phyloP scores from a whole-genome alignment of 768 basidiomycete species.

The Paxillus involutus region DNA sequence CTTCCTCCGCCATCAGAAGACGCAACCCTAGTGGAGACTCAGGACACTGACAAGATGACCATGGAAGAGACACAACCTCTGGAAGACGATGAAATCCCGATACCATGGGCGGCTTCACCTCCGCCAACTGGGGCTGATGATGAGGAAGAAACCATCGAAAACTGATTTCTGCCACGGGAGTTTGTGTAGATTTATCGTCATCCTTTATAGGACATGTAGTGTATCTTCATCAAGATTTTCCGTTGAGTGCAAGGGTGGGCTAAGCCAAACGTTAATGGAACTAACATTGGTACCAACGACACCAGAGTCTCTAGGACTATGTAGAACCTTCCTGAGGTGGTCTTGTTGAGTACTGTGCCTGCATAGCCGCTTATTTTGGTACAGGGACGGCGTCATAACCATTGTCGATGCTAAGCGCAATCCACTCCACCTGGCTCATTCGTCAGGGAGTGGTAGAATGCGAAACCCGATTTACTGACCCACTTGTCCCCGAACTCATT shows the following conservation, averaged over 20 bases:
- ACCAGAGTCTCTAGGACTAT: no score
- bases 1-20: constrained; percentile 12
- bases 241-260: no score
- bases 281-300: no score
- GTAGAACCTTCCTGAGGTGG: no score
- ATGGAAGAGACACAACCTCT: constrained; percentile 24
- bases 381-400: background rate
- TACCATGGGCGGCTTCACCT: constrained; percentile 32
- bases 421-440: background rate
- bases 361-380: background rate
- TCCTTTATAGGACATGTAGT: background rate
- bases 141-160: background rate
- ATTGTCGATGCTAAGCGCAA: no score
- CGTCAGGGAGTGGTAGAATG: background rate
- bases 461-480: no score
- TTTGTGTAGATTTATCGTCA: background rate
- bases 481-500: background rate
- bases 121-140: background rate
- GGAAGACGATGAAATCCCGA: constrained; percentile 27
- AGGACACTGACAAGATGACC: constrained; percentile 1
- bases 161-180: background rate
- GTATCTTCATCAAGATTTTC: background rate
- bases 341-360: no score
- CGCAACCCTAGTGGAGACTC: constrained; percentile 21
- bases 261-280: no score